Percentiles rank a stretch among this genome's conserved stretches.
These are phyloP conservation scores for Aspergillus wentii DNA, from an alignment of 495 filamentous ascomycete species.

Conservation along the genomic window DNA sequence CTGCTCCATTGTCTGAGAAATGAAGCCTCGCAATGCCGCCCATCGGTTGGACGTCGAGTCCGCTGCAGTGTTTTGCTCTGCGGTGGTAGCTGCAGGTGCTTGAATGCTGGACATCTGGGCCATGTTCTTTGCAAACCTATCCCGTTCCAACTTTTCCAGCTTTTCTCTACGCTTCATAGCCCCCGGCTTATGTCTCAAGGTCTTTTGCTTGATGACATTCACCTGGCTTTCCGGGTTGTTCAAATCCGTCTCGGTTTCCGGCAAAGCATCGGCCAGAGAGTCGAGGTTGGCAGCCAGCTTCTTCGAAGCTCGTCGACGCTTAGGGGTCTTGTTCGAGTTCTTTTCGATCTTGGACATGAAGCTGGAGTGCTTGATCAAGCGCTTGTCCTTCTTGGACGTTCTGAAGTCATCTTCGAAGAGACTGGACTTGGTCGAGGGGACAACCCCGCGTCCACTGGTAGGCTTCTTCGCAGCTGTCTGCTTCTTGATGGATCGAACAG, in stretches of 20 bases:
- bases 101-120: conserved; percentile 48
- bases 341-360: conserved; percentile 76
- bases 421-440: conserved; percentile 17
- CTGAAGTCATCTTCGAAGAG: conserved; percentile 46
- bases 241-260: conserved; percentile 41
- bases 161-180: conserved; percentile 79
- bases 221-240: conserved; percentile 30
- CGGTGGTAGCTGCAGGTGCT: conserved; percentile 10
- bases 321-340: conserved; percentile 39
- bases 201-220: conserved; percentile 60
- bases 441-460: conserved; percentile 19
- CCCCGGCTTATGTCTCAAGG: conserved; percentile 66
- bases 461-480: conserved; percentile 19
- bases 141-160: conserved; percentile 70
- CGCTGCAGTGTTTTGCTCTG: conserved; percentile 10
- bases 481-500: conserved; percentile 19
- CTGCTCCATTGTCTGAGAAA: conserved; percentile 69
- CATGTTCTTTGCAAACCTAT: conserved; percentile 78
- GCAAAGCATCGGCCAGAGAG: conserved; percentile 72
- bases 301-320: conserved; percentile 64
- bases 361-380: conserved; percentile 64
- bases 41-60: conserved; percentile 53
- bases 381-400: conserved; percentile 73
- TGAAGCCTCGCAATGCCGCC: conserved; percentile 65
- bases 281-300: conserved; percentile 75